Base-by-base conservation (phyloP, 2,329 filamentous ascomycete genomes). In the Phialocephala sp. region DNA sequence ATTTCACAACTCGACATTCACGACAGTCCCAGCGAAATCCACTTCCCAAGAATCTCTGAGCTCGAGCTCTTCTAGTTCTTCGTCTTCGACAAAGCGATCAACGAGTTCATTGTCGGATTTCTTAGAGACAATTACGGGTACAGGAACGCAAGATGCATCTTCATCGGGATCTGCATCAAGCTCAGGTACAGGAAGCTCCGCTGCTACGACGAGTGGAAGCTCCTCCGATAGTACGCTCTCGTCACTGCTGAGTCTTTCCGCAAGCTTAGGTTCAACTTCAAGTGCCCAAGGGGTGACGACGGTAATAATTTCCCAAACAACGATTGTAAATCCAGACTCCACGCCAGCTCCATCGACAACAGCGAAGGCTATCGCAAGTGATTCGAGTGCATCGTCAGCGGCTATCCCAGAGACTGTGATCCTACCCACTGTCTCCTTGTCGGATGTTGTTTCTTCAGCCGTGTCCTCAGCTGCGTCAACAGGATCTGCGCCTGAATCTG, bases 1-100 rank as follows among this genome's bases (percentile, higher is more conserved):
- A 61, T 72, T 61, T 68, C 67, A 64, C 1, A 74, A 75, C 36
- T 68, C 69, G 18, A 71, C 72, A 14, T 64, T 68, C 32, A 70
- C 68, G 11, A 69, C 47, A 32, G 60, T 64, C 15, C 58, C 71
- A 18, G 57, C 59, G 36, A 41, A 69, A 20, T 57, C 61, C 3
- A 69, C 70, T 11, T 62, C 69, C 3, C 54, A 68, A 27, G 63
- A 65, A 32, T 55, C 58, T 24, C 36, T 68, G 3, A 62, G 66
- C 1, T 60, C 60, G 43, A 59, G 66, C 5, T 68, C 66, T 8
- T 68, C 68, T 14, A 32, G 50, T 32, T 57, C 58, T 32, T 52
- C 43, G 22, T 60, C 60, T 22, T 59, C 56, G 24, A 67, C 60
- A n/a, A 65, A 58, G 41, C 64, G 70, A 41, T 27, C 50, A 27